phyloP scores from a whole-genome alignment of 2,329 filamentous ascomycete genomes.

The Xylaria sp. region DNA sequence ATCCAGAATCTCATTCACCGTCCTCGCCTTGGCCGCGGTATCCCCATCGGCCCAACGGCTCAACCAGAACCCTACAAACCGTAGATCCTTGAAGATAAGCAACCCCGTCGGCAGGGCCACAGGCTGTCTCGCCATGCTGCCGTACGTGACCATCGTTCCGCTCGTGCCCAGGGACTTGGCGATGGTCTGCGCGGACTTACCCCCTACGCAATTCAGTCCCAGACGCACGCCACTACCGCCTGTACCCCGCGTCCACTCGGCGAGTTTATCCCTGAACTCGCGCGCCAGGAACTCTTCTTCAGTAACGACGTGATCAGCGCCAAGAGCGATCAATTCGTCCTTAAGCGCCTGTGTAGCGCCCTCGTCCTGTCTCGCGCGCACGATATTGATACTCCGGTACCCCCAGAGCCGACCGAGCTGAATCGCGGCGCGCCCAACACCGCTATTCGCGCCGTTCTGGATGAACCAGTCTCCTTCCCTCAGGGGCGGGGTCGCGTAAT shows the following conservation, averaged over 20 bases:
- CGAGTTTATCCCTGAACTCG: conserved; percentile 66
- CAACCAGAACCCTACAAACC: conserved; percentile 94
- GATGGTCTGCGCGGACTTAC: conserved; percentile 79
- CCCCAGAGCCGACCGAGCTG: conserved; percentile 89
- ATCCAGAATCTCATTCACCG: conserved; percentile 82
- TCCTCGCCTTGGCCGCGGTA: conserved; percentile 73
- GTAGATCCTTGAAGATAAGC: conserved; percentile 91
- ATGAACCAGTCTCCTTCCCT: conserved; percentile 89
- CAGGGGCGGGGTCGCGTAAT: conserved; percentile 64
- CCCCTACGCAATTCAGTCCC: conserved; percentile 92
- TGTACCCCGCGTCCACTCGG: conserved; percentile 70
- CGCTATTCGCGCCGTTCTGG: conserved; percentile 95
- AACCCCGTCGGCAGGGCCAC: conserved; percentile 80
- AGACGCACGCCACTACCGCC: conserved; percentile 73
- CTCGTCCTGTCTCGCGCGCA: conserved; percentile 71
- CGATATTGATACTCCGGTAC: conserved; percentile 85
- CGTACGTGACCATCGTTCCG: conserved; percentile 87
- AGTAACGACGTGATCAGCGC: conserved; percentile 62
- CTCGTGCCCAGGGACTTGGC: conserved; percentile 73
- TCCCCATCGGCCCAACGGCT: conserved; percentile 84
- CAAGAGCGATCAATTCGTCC: conserved; percentile 58
- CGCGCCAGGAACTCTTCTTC: conserved; percentile 60
- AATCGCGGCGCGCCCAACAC: conserved; percentile 88
- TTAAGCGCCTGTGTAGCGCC: conserved; percentile 67
- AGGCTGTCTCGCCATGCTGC: conserved; percentile 91